phyloP scores from a whole-genome alignment of 495 filamentous ascomycete genomes.

The Lentithecium fluviatile region DNA sequence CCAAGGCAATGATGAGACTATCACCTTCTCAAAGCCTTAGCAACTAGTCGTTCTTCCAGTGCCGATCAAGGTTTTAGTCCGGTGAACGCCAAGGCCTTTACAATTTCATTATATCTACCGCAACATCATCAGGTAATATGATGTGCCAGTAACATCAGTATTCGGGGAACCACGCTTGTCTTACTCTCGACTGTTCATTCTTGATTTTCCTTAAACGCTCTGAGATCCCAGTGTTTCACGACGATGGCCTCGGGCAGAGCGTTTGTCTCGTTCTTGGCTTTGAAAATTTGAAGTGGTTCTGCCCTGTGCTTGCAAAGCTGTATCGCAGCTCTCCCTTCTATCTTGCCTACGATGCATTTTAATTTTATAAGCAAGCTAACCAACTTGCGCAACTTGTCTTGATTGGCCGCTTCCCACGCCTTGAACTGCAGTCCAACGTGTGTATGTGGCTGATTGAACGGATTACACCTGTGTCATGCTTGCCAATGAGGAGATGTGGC shows the following conservation, averaged over 20 bases:
- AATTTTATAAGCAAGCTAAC: not conserved
- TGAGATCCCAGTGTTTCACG: not conserved
- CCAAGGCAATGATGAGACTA: no score
- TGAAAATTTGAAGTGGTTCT: not conserved
- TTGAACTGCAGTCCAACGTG: not conserved
- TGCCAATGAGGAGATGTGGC: not conserved
- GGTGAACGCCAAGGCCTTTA: no score
- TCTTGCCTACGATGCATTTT: not conserved
- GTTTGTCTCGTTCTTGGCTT: not conserved
- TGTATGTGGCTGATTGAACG: not conserved
- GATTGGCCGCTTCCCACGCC: constrained; percentile 1
- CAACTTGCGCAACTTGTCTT: constrained; percentile 8
- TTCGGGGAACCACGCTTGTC: no score
- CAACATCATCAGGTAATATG: no score
- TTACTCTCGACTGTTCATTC: no score
- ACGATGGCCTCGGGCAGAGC: not conserved
- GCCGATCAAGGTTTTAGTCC: no score
- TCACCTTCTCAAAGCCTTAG: no score
- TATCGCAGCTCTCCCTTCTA: not conserved
- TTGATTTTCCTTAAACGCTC: not conserved
- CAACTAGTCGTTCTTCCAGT: no score
- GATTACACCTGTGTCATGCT: not conserved
- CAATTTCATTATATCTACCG: no score
- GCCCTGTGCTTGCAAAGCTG: constrained; percentile 2
- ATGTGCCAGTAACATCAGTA: no score